Conservation (phyloP, 805 yeast species). For the Nakazawaea ernobii region DNA sequence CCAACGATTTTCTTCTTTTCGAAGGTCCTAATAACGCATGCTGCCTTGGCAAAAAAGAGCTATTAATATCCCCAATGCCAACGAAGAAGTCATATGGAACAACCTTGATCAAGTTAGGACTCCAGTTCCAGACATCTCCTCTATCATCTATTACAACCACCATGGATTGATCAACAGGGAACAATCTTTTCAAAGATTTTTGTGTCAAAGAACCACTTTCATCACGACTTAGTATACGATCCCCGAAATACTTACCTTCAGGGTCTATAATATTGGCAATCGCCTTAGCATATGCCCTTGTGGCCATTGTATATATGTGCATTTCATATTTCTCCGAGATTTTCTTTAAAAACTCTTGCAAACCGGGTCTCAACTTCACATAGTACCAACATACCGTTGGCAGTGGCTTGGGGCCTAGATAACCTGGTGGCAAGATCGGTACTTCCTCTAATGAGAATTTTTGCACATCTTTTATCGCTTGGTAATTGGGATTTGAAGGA, state of each 20-base stretch:
- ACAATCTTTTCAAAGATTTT: slow-evolving; percentile 79
- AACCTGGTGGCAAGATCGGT: slow-evolving; percentile 48
- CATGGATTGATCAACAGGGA: slow-evolving; percentile 95
- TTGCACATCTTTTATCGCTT: slow-evolving; percentile 75
- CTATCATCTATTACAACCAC: slow-evolving; percentile 95
- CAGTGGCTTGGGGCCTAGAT: slow-evolving; percentile 55
- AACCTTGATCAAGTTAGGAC: slow-evolving; percentile 82
- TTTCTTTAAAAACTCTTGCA: slow-evolving; percentile 61
- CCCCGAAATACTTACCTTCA: slow-evolving; percentile 78
- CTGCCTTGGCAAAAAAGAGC: slow-evolving; percentile 84
- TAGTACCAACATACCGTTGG: slow-evolving; percentile 77
- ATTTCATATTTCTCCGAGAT: slow-evolving; percentile 70
- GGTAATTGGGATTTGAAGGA: slow-evolving; percentile 77
- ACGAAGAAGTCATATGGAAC: slow-evolving; percentile 95
- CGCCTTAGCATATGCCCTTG: slow-evolving; percentile 84
- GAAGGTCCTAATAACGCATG: slow-evolving; percentile 55
- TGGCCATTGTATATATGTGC: slow-evolving; percentile 98
- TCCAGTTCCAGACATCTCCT: slow-evolving; percentile 99
- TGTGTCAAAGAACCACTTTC: slow-evolving; percentile 92
- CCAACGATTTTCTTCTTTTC: slow-evolving; percentile 52
- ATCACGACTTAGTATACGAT: slow-evolving; percentile 85
- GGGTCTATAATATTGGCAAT: slow-evolving; percentile 93
- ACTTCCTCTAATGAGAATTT: slow-evolving; percentile 78
- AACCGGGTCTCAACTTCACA: slow-evolving; percentile 88
- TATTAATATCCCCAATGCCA: slow-evolving; percentile 95